These are phyloP conservation scores for Aspergillus versicolor DNA, from an alignment of 2,329 filamentous ascomycete genomes.

Conservation along the genomic window DNA sequence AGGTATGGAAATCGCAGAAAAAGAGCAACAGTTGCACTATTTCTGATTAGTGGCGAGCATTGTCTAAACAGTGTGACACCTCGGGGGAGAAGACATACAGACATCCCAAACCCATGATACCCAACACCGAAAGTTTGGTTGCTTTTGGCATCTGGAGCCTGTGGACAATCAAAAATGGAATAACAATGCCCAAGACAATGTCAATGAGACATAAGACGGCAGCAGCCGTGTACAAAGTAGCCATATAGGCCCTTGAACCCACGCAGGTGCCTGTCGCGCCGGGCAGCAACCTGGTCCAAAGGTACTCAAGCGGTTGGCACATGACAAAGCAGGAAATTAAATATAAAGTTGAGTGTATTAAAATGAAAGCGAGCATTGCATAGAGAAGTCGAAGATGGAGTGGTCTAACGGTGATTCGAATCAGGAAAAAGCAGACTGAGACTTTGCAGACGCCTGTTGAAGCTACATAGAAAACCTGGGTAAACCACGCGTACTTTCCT, in stretches of 20 bases:
- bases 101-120: slow-evolving; percentile 41
- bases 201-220: background rate
- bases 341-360: background rate
- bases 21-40: slow-evolving; percentile 44
- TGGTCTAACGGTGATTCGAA: slow-evolving; percentile 49
- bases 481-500: slow-evolving; percentile 49
- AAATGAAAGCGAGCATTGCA: background rate
- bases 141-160: slow-evolving; percentile 55
- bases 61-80: background rate
- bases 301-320: background rate
- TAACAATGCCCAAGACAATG: slow-evolving; percentile 26
- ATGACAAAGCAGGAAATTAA: background rate
- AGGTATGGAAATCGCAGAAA: slow-evolving; percentile 47
- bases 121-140: slow-evolving; percentile 47
- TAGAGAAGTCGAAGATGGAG: slow-evolving; percentile 42
- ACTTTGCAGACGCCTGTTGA: slow-evolving; percentile 50
- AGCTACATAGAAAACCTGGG: slow-evolving; percentile 53
- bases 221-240: background rate
- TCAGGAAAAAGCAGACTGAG: slow-evolving; percentile 53
- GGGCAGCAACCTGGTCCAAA: background rate
- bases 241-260: background rate
- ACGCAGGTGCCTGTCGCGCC: background rate
- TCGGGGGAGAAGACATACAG: slow-evolving; percentile 27
- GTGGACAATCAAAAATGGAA: slow-evolving; percentile 56
- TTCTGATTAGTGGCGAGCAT: background rate